These are phyloP conservation scores for Populus alba DNA, from an alignment of 345 rosid genomes.

Conservation along the genomic window DNA sequence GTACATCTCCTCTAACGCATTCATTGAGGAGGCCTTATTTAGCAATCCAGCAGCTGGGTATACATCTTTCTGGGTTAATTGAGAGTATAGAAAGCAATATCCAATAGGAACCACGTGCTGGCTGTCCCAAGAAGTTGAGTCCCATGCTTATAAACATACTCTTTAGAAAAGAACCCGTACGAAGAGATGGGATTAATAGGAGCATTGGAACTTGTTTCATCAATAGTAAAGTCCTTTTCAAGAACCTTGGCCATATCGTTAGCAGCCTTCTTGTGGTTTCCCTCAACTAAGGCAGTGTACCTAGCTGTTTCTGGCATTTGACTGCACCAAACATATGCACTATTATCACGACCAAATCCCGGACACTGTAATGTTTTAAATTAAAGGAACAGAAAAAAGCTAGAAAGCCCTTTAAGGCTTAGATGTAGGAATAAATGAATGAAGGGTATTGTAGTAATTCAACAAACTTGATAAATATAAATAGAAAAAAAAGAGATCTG, in stretches of 20 bases:
- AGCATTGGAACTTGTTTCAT: neutral
- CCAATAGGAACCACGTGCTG: constrained; percentile 69
- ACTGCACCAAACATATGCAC: constrained; percentile 77
- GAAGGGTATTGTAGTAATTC: too few species aligned
- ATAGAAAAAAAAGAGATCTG: too few species aligned
- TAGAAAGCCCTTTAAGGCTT: too few species aligned
- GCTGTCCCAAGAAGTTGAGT: constrained; percentile 64
- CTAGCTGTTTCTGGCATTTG: constrained; percentile 79
- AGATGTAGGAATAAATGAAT: too few species aligned
- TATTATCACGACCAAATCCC: too few species aligned
- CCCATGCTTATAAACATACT: constrained; percentile 55
- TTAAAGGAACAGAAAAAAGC: too few species aligned
- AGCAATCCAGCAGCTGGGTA: constrained; percentile 55
- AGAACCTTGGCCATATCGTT: constrained; percentile 67
- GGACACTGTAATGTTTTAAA: too few species aligned
- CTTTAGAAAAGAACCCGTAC: constrained; percentile 42
- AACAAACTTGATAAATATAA: too few species aligned
- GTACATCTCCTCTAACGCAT: constrained; percentile 63
- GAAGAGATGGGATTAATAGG: constrained; percentile 14
- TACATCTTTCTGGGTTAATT: constrained; percentile 65
- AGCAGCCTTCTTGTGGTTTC: constrained; percentile 65
- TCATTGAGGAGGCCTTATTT: constrained; percentile 43
- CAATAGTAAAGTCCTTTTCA: constrained; percentile 16
- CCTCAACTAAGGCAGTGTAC: constrained; percentile 64
- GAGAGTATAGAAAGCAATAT: constrained; percentile 68